Evolutionary conservation across 2,329 filamentous ascomycete genomes (phyloP), one percentile per base, ranked within the genome.

Genomic region (Diaporthe longicolla): DNA sequence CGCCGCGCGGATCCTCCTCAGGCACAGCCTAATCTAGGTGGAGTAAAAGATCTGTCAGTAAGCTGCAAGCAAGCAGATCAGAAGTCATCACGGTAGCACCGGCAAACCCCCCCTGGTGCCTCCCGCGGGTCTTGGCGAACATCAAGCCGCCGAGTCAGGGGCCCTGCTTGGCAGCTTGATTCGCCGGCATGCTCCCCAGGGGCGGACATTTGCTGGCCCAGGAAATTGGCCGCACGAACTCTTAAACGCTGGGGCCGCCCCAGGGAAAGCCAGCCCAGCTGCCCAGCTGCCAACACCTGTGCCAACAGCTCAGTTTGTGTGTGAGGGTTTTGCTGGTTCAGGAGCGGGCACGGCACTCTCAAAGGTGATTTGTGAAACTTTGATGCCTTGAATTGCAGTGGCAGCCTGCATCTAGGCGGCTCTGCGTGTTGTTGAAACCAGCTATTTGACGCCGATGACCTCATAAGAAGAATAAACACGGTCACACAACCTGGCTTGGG

Each of bases 131-230:
- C 63, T 68, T 68, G 63, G 63, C 63, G 48, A 40, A 15, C 19
- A 68, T 40, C n/a, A 54, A 68, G 63, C 63, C 63, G 63, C 63
- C 63, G 48, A 54, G 63, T 54, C 63, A 68, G 63, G 63, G 63
- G 63, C 48, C 13, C 4, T 24, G 63, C 63, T 68, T 68, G 63
- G 63, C 63, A 68, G 63, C 32, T 68, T 68, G 63, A 68, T 68
- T 68, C 63, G 63, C 24, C 45, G 4, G 45, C 29, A 5, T 24
- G 61, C 61, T 52, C 45, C 32, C 21, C 48, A 68, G 32, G 63
- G 48, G 63, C 63, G 63, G 63, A 68, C 63, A 54, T 68, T 68
- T 54, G 63, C 63, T 40, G 48, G 63, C 48, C 63, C 63, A 68
- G 63, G 63, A 68, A 54, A 68, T 68, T 68, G 63, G 63, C 63